phyloP scores from a whole-genome alignment of 2,329 filamentous ascomycete genomes.

The Talaromyces piceae region DNA sequence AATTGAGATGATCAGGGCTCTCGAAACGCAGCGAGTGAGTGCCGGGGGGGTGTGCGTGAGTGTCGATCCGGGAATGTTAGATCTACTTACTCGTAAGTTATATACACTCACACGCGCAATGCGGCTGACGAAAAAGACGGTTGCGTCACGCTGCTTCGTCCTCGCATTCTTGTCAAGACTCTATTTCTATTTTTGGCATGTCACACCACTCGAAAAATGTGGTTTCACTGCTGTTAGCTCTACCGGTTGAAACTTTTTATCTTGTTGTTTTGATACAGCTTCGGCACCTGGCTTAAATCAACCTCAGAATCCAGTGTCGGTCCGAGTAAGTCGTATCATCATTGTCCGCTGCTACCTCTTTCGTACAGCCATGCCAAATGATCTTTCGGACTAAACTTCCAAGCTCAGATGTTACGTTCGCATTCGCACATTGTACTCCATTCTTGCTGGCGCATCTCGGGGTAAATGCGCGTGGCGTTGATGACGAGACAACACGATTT shows the following conservation, averaged over 20 bases:
- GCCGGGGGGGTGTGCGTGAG: neutral
- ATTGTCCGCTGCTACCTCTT: no score
- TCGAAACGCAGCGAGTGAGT: neutral
- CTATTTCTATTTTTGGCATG: neutral
- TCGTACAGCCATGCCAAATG: no score
- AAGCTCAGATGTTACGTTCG: no score
- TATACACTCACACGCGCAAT: neutral
- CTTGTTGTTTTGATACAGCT: neutral
- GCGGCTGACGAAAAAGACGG: neutral
- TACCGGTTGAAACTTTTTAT: neutral
- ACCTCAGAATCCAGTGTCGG: no score
- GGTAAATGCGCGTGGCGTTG: no score
- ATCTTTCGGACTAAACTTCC: no score
- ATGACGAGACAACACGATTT: no score
- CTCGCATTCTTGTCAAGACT: neutral
- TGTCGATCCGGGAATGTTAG: neutral
- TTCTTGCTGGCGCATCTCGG: no score
- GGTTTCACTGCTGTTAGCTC: neutral
- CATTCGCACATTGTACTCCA: no score
- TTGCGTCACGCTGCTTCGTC: neutral
- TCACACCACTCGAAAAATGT: neutral
- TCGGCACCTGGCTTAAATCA: no score
- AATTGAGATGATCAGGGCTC: no score
- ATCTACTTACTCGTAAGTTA: neutral
- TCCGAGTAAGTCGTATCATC: no score